Percentiles rank a stretch among this genome's conserved stretches.
These are phyloP conservation scores for Mimosa pudica DNA, from an alignment of 306 rosid species.

Conservation along the genomic window DNA sequence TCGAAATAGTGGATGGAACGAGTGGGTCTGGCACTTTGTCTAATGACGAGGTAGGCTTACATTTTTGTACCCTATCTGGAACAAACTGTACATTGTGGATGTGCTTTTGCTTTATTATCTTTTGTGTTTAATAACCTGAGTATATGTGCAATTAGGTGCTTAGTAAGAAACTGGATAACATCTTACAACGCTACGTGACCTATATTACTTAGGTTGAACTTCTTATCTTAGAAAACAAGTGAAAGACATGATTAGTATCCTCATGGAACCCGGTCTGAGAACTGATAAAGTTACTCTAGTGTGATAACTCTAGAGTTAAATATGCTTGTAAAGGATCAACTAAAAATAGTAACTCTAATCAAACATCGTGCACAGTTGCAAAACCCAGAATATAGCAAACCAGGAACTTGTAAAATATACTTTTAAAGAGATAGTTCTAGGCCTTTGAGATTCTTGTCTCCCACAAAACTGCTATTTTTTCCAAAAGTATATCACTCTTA, in stretches of 20 bases:
- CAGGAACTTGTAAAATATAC: not conserved
- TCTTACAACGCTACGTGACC: not conserved
- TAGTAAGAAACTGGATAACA: not conserved
- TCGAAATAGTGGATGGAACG: constrained; percentile 39
- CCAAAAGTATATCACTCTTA: not conserved
- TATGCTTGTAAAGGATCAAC: not conserved
- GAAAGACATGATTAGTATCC: not conserved
- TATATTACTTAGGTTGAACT: not conserved
- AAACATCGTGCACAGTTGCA: not conserved
- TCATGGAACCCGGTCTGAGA: not conserved
- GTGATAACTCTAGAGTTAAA: not conserved
- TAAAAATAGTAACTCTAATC: not conserved
- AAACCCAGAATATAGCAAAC: not conserved
- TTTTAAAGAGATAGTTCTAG: not conserved
- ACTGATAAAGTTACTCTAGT: not conserved
- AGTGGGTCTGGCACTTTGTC: constrained; percentile 44
- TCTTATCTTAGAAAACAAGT: not conserved
- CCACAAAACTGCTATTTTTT: not conserved
- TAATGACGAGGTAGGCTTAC: constrained; percentile 56
- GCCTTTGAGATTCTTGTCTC: constrained; percentile 1
- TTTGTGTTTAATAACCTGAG: not conserved
- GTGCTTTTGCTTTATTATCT: constrained; percentile 16
- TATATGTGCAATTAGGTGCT: not conserved
- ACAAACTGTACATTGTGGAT: constrained; percentile 11
- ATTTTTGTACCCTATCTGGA: not conserved